These are phyloP conservation scores for Cyclotella baltica DNA, from an alignment of 108 stramenopile genomes.

Conservation along the genomic window DNA sequence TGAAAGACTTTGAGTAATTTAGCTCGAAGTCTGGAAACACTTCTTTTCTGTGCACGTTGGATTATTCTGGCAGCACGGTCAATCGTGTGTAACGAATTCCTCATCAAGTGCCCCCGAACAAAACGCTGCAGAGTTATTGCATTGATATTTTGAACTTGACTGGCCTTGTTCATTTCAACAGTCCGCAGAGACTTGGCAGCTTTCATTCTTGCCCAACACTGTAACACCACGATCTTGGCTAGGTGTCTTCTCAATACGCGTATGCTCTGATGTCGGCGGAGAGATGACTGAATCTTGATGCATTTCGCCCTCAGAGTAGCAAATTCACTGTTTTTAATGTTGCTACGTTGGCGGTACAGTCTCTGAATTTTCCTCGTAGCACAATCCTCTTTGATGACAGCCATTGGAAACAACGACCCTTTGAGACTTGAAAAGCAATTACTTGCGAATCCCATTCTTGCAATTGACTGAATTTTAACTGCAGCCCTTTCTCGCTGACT, in stretches of 20 bases:
- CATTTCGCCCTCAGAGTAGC: not conserved
- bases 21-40: conserved; percentile 17
- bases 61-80: conserved; percentile 39
- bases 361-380: conserved; percentile 7
- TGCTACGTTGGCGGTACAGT: not conserved
- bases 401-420: not conserved
- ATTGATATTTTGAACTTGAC: not conserved
- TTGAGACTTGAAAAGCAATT: not conserved
- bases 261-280: conserved; percentile 8
- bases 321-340: conserved; percentile 13
- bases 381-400: not conserved
- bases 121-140: conserved; percentile 35
- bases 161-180: not conserved
- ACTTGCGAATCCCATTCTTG: not conserved
- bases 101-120: conserved; percentile 21
- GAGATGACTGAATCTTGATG: conserved; percentile 1
- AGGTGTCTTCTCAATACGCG: not conserved
- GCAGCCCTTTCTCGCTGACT: conserved; percentile 11
- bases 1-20: conserved; percentile 34
- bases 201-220: conserved; percentile 7
- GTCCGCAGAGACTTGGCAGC: not conserved
- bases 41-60: conserved; percentile 39
- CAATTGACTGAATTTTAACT: conserved; percentile 8
- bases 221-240: conserved; percentile 3
- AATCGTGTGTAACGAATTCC: not conserved